A percentile compares a stretch with the other conserved stretches of the same genome.
Evolutionary conservation across 1,284 basidiomycete species (phyloP).

Genomic region (Apiotrichum porosum): DNA sequence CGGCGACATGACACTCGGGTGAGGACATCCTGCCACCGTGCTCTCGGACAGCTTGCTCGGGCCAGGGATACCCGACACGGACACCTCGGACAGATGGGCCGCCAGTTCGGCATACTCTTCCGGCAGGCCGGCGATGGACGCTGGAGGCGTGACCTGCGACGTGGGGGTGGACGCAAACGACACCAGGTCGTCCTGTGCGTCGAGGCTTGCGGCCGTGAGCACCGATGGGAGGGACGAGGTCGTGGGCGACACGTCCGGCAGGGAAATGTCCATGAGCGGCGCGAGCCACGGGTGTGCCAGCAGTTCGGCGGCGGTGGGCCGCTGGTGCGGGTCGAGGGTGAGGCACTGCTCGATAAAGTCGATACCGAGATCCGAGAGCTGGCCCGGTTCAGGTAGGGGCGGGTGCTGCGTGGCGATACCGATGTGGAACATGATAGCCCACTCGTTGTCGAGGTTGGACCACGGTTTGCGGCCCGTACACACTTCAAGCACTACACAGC

Average conservation of each 20-base stretch:
- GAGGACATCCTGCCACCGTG: no score
- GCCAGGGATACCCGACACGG: no score
- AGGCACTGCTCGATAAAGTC: slow-evolving; percentile 91
- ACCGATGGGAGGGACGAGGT: slow-evolving; percentile 8
- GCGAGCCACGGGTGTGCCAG: slow-evolving; percentile 86
- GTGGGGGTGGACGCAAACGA: background rate
- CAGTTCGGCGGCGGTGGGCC: slow-evolving; percentile 81
- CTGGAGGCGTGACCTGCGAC: background rate
- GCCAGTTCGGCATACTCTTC: no score
- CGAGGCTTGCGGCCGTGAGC: background rate
- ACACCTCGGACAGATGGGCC: no score
- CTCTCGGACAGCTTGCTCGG: no score
- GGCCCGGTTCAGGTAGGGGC: slow-evolving; percentile 83
- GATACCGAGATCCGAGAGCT: slow-evolving; percentile 85
- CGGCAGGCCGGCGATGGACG: no score
- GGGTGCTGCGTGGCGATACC: slow-evolving; percentile 96
- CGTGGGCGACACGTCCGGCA: slow-evolving; percentile 6
- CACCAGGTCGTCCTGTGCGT: background rate
- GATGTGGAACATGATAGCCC: slow-evolving; percentile 99
- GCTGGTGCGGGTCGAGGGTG: slow-evolving; percentile 74
- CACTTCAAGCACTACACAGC: slow-evolving; percentile 94
- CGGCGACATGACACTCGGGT: no score
- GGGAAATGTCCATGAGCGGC: slow-evolving; percentile 30
- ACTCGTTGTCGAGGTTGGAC: slow-evolving; percentile 98
- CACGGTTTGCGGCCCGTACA: slow-evolving; percentile 92